Conservation (phyloP, 2,329 filamentous ascomycete genomes). For the Trichoderma sp. region DNA sequence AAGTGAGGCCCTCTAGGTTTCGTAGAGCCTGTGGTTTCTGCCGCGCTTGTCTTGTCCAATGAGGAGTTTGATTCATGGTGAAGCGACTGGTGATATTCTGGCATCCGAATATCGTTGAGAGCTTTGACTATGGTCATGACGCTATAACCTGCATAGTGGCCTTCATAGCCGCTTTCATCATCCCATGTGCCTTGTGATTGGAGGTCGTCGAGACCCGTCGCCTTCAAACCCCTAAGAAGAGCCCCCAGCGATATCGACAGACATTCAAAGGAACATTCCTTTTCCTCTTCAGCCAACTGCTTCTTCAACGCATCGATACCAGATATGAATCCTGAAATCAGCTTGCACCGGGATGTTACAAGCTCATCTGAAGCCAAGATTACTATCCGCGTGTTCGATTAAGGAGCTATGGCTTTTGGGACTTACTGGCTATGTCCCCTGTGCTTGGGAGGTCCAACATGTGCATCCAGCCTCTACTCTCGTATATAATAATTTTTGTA, state of each 20-base stretch:
- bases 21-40: no score
- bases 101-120: background rate
- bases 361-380: background rate
- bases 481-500: background rate
- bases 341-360: background rate
- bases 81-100: background rate
- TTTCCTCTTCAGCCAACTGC: background rate
- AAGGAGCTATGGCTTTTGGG: background rate
- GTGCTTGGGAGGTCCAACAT: background rate
- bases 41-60: no score
- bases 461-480: background rate
- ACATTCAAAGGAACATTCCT: conserved; percentile 4
- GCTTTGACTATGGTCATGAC: background rate
- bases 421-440: background rate
- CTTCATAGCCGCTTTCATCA: no score
- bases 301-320: background rate
- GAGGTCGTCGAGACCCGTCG: background rate
- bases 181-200: no score
- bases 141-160: no score
- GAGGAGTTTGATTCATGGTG: background rate
- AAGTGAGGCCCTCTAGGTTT: no score
- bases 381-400: background rate
- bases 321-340: background rate
- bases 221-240: conserved; percentile 3
- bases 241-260: background rate